Conservation (phyloP, 441 rosid species). For the Erodium texanum region DNA sequence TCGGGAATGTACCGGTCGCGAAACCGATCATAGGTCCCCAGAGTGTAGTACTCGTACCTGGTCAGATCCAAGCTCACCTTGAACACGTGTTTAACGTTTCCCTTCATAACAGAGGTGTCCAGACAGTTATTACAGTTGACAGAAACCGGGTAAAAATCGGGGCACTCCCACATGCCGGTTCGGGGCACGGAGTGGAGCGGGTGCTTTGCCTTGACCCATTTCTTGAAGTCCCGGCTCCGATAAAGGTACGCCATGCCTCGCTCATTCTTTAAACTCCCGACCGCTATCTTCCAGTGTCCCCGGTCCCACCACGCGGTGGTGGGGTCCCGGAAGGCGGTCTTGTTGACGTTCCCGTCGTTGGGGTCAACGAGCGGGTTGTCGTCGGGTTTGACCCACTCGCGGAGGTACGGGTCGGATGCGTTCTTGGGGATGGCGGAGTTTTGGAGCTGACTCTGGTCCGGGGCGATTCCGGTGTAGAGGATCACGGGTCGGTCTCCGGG, state of each 20-base stretch:
- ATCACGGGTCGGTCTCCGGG: slow-evolving; percentile 50
- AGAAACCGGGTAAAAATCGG: slow-evolving; percentile 67
- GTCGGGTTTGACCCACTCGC: slow-evolving; percentile 65
- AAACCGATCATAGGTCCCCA: slow-evolving; percentile 42
- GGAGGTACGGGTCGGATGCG: slow-evolving; percentile 65
- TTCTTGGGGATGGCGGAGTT: slow-evolving; percentile 60
- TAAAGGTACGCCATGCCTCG: slow-evolving; percentile 60
- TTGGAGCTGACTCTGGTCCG: slow-evolving; percentile 39
- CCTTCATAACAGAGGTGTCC: slow-evolving; percentile 35
- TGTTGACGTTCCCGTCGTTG: slow-evolving; percentile 30
- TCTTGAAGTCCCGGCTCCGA: slow-evolving; percentile 49
- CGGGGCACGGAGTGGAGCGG: slow-evolving; percentile 41
- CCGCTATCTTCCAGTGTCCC: slow-evolving; percentile 45
- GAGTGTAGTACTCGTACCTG: slow-evolving; percentile 63
- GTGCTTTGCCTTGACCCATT: slow-evolving; percentile 55
- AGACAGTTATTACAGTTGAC: slow-evolving; percentile 29
- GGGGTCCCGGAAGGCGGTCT: slow-evolving; percentile 77
- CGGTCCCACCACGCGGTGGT: slow-evolving; percentile 64
- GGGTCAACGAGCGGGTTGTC: slow-evolving; percentile 59
- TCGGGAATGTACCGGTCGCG: slow-evolving; percentile 51
- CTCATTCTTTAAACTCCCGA: slow-evolving; percentile 43
- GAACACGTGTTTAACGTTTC: slow-evolving; percentile 39
- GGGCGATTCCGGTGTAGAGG: slow-evolving; percentile 61
- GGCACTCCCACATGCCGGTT: slow-evolving; percentile 85
- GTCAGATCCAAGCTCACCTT: slow-evolving; percentile 71